Conservation (phyloP, 257 asterid genomes). For the Petrea volubilis region DNA sequence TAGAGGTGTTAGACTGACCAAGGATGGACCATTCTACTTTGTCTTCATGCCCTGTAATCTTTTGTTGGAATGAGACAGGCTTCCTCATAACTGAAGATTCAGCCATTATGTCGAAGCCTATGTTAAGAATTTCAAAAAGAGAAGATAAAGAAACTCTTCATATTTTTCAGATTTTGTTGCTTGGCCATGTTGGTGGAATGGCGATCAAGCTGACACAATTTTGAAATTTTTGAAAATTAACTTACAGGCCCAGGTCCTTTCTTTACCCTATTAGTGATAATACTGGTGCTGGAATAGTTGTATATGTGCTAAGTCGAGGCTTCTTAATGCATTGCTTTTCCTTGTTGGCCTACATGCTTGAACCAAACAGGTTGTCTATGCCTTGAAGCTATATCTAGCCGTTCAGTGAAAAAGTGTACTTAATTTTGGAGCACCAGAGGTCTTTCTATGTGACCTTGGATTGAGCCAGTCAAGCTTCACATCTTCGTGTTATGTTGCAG, state of each 20-base stretch:
- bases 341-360: background rate
- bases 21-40: background rate
- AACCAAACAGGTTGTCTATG: background rate
- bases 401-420: background rate
- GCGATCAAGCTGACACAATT: background rate
- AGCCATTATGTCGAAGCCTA: background rate
- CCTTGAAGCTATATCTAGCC: background rate
- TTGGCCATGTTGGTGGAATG: background rate
- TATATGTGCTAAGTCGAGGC: background rate
- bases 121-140: background rate
- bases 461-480: conserved; percentile 28
- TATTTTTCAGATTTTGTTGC: background rate
- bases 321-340: background rate
- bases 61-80: background rate
- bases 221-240: background rate
- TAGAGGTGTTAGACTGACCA: background rate
- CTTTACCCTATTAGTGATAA: background rate
- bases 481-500: conserved; percentile 45
- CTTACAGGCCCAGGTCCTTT: background rate
- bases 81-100: background rate
- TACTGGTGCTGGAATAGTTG: background rate
- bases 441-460: conserved; percentile 12
- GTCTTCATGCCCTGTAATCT: background rate
- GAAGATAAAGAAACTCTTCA: background rate
- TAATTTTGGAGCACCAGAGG: background rate